Conservation (phyloP, 139 green algal species). For the Desmodesmus armatus region DNA sequence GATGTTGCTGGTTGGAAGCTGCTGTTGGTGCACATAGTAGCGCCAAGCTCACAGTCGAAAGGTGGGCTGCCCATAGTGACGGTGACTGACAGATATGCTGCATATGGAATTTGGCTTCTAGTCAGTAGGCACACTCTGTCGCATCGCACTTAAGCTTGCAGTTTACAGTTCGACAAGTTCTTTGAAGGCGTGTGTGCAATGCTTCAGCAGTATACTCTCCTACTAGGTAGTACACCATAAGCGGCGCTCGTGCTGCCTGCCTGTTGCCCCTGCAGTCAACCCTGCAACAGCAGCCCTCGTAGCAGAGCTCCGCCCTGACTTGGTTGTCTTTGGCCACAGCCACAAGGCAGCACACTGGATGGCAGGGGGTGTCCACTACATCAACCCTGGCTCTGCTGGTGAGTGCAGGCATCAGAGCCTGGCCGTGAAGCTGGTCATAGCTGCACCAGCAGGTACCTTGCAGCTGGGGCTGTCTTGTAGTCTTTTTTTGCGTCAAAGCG, state of each 20-base stretch:
- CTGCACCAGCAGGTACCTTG: background rate
- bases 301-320: conserved; percentile 28
- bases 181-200: background rate
- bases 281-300: conserved; percentile 37
- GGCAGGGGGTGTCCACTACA: conserved; percentile 2
- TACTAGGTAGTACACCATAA: background rate
- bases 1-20: conserved; percentile 45
- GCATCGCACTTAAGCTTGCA: background rate
- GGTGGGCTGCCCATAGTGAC: background rate
- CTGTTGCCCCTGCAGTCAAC: conserved; percentile 15
- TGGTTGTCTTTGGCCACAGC: conserved; percentile 60
- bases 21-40: conserved; percentile 51
- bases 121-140: background rate
- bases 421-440: background rate
- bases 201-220: background rate
- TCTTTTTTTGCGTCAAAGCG: background rate
- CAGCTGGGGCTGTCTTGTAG: background rate
- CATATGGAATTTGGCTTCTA: background rate
- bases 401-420: background rate
- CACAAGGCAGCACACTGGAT: conserved; percentile 37
- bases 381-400: conserved; percentile 60
- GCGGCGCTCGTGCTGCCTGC: background rate
- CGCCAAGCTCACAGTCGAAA: conserved; percentile 39
- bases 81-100: background rate
- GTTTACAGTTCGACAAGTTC: background rate